A percentile compares a stretch with the other conserved stretches of the same genome.
These are phyloP conservation scores for Botrytis cinerea DNA, from an alignment of 2,329 filamentous ascomycete genomes.

Conservation along the genomic window DNA sequence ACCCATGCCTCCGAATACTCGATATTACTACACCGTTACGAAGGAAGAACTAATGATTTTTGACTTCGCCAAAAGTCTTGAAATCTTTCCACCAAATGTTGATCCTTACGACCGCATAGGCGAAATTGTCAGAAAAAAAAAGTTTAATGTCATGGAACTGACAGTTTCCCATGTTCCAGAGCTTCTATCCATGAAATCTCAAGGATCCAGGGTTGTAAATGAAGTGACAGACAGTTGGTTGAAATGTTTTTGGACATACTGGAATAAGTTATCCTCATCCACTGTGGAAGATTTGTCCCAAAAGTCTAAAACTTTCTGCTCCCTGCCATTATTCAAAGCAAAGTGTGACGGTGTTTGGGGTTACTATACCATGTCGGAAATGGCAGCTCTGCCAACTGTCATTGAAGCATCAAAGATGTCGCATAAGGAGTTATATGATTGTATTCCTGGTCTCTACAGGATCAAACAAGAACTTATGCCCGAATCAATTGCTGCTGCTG, in stretches of 20 bases:
- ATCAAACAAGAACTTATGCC: slow-evolving; percentile 30
- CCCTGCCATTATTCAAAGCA: slow-evolving; percentile 22
- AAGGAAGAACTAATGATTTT: slow-evolving; percentile 33
- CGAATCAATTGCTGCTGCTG: slow-evolving; percentile 11
- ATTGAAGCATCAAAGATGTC: slow-evolving; percentile 22
- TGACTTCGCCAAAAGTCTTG: slow-evolving; percentile 31
- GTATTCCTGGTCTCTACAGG: slow-evolving; percentile 29
- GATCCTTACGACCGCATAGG: slow-evolving; percentile 3
- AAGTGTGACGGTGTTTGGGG: slow-evolving; percentile 10
- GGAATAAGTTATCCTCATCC: slow-evolving; percentile 25
- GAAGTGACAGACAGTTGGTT: slow-evolving; percentile 31
- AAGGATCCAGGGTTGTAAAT: background rate
- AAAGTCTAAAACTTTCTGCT: background rate
- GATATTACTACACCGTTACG: slow-evolving; percentile 28
- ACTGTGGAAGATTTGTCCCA: background rate
- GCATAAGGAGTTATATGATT: slow-evolving; percentile 27
- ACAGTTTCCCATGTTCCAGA: slow-evolving; percentile 28
- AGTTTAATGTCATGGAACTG: slow-evolving; percentile 35
- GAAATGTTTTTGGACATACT: slow-evolving; percentile 32
- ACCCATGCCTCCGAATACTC: background rate
- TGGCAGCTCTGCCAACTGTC: slow-evolving; percentile 29
- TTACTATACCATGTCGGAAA: slow-evolving; percentile 24
- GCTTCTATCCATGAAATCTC: slow-evolving; percentile 26
- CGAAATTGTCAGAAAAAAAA: slow-evolving; percentile 15
- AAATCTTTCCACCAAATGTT: slow-evolving; percentile 24